Percentiles rank a stretch among this genome's conserved stretches.
Evolutionary conservation across 306 rosid genomes (phyloP).

Genomic region (Amphicarpaea edgeworthii): DNA sequence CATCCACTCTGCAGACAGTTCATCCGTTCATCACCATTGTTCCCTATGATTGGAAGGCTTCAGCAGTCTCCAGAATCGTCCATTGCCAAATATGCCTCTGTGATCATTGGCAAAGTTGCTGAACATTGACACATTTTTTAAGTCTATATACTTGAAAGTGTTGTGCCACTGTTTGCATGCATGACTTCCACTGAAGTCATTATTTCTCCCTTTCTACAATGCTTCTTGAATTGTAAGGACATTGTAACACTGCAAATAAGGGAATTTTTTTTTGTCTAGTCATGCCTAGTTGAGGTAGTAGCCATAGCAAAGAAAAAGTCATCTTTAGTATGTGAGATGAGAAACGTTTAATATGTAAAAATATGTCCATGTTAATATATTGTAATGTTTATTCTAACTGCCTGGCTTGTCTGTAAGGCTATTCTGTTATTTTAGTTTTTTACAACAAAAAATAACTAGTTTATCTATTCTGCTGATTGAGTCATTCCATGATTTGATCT

Average conservation of each 20-base stretch:
- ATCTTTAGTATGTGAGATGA: conserved; percentile 15
- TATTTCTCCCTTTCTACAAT: background rate
- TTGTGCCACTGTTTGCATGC: conserved; percentile 1
- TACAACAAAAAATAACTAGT: too few species aligned
- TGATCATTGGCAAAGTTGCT: conserved; percentile 67
- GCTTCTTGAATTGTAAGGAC: conserved; percentile 5
- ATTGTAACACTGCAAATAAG: conserved; percentile 22
- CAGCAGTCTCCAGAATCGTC: conserved; percentile 81
- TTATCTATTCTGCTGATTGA: too few species aligned
- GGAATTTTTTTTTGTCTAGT: conserved; percentile 12
- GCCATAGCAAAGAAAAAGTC: background rate
- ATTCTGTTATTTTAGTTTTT: too few species aligned
- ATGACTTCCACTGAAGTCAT: conserved; percentile 41
- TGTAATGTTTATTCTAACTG: background rate
- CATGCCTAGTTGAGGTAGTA: conserved; percentile 19
- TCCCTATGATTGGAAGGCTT: conserved; percentile 77
- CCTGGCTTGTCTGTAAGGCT: background rate
- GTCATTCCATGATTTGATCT: too few species aligned
- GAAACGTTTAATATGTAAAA: conserved; percentile 26
- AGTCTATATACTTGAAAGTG: background rate
- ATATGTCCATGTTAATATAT: conserved; percentile 20
- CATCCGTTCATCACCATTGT: conserved; percentile 80
- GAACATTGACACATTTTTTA: conserved; percentile 58
- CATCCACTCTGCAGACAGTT: conserved; percentile 80
- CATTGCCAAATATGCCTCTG: conserved; percentile 74